phyloP scores from a whole-genome alignment of 225 moss, liverwort and hornwort genomes.

The Thuidium tamariscinum region DNA sequence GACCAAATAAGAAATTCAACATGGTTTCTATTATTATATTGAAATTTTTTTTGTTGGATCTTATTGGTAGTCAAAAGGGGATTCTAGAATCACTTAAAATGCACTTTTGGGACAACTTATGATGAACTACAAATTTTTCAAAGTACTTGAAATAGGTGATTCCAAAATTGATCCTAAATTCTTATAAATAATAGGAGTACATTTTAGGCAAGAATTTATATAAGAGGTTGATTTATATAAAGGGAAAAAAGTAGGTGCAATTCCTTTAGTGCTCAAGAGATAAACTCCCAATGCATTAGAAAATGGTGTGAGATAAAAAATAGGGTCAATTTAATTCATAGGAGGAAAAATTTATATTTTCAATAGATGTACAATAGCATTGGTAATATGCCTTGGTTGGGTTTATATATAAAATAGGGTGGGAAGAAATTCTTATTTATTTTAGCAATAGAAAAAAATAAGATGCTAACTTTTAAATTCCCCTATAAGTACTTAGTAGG shows the following conservation, averaged over 20 bases:
- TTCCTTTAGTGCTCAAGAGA: neutral
- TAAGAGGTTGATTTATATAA: fast-evolving
- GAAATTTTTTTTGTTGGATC: fast-evolving
- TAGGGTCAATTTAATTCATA: too few relatives aligned
- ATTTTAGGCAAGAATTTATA: neutral
- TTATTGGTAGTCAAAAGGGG: neutral
- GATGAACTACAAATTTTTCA: neutral
- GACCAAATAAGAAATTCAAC: fast-evolving
- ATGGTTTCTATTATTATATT: neutral
- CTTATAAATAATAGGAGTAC: neutral
- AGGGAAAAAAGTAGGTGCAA: fast-evolving
- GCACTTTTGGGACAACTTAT: neutral
- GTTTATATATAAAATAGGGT: too few relatives aligned
- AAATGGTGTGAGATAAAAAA: too few relatives aligned
- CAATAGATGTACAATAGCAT: too few relatives aligned
- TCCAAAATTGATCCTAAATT: fast-evolving
- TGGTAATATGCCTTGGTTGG: too few relatives aligned
- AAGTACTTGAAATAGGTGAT: neutral
- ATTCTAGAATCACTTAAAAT: neutral
- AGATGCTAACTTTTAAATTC: too few relatives aligned
- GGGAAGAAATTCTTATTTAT: too few relatives aligned
- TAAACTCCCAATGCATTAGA: too few relatives aligned
- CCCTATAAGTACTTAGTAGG: too few relatives aligned
- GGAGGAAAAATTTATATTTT: too few relatives aligned
- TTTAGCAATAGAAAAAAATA: too few relatives aligned